Base-by-base conservation (phyloP, 116 monocot species). In the Zostera marina region DNA sequence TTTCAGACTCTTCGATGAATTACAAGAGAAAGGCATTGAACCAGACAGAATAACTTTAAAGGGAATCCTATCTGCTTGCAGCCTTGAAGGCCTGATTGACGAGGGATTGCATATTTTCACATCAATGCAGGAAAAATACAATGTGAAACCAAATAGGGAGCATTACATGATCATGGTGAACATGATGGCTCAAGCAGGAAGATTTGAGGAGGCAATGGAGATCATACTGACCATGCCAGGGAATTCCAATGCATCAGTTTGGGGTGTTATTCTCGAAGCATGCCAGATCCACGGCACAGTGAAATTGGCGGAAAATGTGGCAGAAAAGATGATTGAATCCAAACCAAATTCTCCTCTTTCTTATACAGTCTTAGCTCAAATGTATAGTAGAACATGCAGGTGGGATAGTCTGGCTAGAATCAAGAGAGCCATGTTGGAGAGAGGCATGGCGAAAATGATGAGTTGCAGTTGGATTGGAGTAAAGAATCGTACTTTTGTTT, bases 361-460 rank as follows among this genome's bases (percentile, higher is more conserved):
- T 26, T 88, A 85, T 55, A 7, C 20, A 52, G 67, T 82, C 8
- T 68, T 94, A 71, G 77, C 61, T 64, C 69, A 38, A 41, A 68
- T 76, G 14, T 79, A 80, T 72, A 77, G 67, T 57, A 61, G 46
- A 45, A 88, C 72, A 63, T 71, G 79, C 24, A 73, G 55, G 61
- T 94, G 94, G 94, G 94, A 94, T 59, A 81, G 77, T 13, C 56
- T 85, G 58, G 89, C 80, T 59, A 39, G 75, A 46, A 55, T 94
- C 14, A 49, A 63, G 71, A 88, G 59, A 63, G 22, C 41, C 40
- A 81, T 88, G 94, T 58, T 59, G 56, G 69, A 80, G 54, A 76
- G 73, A 66, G 53, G 76, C 16, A 77, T 71, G 44, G 68, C 52
- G 58, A 81, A 77, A 46, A 68, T 64, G 8, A 63, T 42, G 52